Conservation (phyloP, 2,329 filamentous ascomycete species). For the Chaetothyriales sp. region DNA sequence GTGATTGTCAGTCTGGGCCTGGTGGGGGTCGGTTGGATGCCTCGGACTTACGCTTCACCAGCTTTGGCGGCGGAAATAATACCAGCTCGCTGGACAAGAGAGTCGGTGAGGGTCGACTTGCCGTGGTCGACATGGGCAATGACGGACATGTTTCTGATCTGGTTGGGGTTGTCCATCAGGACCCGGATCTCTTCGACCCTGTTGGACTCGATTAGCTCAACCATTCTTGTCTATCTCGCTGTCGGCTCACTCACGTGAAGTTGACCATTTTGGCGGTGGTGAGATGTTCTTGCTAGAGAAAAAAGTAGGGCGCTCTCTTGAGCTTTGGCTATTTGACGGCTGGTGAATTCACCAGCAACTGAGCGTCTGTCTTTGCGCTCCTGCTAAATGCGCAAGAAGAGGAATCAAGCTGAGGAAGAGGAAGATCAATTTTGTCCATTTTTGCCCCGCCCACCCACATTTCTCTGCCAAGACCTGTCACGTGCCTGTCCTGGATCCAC, state of each 20-base stretch:
- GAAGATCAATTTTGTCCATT: background rate
- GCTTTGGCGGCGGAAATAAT: constrained; percentile 98
- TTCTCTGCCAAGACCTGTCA: background rate
- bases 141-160: constrained; percentile 94
- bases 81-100: constrained; percentile 96
- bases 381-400: background rate
- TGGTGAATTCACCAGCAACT: background rate
- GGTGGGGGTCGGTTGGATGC: background rate
- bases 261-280: constrained; percentile 98
- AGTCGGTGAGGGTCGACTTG: constrained; percentile 99
- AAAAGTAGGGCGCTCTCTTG: constrained; percentile 15
- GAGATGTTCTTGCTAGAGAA: constrained; percentile 13
- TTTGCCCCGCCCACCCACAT: background rate
- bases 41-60: constrained; percentile 50
- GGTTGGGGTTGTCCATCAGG: constrained; percentile 20
- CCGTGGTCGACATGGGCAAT: constrained; percentile 99
- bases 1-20: constrained; percentile 4
- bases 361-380: background rate
- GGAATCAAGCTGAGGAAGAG: background rate
- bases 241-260: constrained; percentile 10
- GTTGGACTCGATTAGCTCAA: constrained; percentile 26
- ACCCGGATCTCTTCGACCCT: constrained; percentile 72
- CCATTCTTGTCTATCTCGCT: background rate
- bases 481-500: background rate
- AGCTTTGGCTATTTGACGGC: constrained; percentile 5